A percentile compares a stretch with the other conserved stretches of the same genome.
Evolutionary conservation across 2,329 filamentous ascomycete genomes (phyloP).

Genomic region (Neocatenulostroma microsporum): DNA sequence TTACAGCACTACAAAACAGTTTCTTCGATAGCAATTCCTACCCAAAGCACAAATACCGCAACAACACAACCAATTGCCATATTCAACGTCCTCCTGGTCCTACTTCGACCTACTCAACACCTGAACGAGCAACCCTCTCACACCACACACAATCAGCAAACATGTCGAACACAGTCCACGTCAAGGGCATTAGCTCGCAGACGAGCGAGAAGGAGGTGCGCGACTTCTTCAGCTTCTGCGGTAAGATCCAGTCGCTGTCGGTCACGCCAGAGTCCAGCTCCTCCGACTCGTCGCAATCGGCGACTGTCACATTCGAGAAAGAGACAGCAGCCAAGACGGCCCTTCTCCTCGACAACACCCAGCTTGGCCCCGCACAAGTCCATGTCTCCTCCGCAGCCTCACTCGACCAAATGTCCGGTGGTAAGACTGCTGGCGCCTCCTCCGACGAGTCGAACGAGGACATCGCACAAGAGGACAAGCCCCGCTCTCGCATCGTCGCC

Average conservation of each 20-base stretch:
- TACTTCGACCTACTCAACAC: too few species aligned
- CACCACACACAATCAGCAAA: too few species aligned
- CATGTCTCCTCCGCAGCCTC: slow-evolving; percentile 68
- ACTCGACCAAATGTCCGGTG: slow-evolving; percentile 55
- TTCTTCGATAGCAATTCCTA: too few species aligned
- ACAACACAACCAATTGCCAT: too few species aligned
- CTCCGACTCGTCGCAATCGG: slow-evolving; percentile 62
- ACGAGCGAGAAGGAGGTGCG: slow-evolving; percentile 86
- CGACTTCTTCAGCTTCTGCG: slow-evolving; percentile 96
- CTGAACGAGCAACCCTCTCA: too few species aligned
- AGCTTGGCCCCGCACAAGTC: slow-evolving; percentile 68
- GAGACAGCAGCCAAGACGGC: slow-evolving; percentile 94
- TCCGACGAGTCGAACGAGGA: slow-evolving; percentile 55
- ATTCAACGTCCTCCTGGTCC: too few species aligned
- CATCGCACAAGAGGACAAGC: slow-evolving; percentile 94
- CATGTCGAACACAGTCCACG: slow-evolving; percentile 64
- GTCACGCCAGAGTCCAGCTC: slow-evolving; percentile 54
- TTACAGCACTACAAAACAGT: too few species aligned
- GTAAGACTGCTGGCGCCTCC: slow-evolving; percentile 50
- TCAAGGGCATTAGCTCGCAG: slow-evolving; percentile 75
- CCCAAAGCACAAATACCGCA: too few species aligned
- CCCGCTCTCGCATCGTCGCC: slow-evolving; percentile 81
- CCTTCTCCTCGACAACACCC: slow-evolving; percentile 91
- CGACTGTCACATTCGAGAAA: slow-evolving; percentile 95
- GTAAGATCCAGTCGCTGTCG: slow-evolving; percentile 81